Conservation (phyloP, 768 basidiomycete genomes). For the Mycena sanguinolenta region DNA sequence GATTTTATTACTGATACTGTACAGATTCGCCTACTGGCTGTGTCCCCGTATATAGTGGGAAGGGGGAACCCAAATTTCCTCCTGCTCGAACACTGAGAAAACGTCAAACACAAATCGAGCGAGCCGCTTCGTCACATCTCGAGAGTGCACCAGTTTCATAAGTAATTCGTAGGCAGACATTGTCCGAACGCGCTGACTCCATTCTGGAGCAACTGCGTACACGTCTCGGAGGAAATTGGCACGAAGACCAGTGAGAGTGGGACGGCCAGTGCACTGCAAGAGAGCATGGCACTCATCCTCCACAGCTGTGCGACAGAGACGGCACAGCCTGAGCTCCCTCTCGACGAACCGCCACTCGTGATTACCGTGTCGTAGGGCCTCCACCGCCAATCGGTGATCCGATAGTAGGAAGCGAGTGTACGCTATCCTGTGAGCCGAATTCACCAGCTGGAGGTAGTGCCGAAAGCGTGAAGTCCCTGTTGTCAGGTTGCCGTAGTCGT, state of each 20-base stretch:
- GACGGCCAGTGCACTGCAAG: conserved; percentile 1
- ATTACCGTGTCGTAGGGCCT: conserved; percentile 12
- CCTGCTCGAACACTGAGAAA: conserved; percentile 6
- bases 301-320: conserved; percentile 9
- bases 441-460: conserved; percentile 19
- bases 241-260: conserved; percentile 2
- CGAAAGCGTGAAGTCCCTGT: neutral
- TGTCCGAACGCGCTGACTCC: neutral
- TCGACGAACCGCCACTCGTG: neutral
- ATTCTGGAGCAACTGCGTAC: neutral
- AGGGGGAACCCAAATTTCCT: neutral
- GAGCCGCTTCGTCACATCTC: neutral
- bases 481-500: neutral
- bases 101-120: neutral
- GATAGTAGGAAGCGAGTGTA: conserved; percentile 21
- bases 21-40: neutral
- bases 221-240: conserved; percentile 11
- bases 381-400: conserved; percentile 22
- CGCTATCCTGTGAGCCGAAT: conserved; percentile 7
- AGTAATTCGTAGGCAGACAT: neutral
- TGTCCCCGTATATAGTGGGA: neutral
- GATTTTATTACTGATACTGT: neutral
- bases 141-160: neutral
- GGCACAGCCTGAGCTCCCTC: conserved; percentile 2
- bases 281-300: conserved; percentile 18